phyloP scores from a whole-genome alignment of 2,329 filamentous ascomycete species.

The Microcyclospora pomicola region DNA sequence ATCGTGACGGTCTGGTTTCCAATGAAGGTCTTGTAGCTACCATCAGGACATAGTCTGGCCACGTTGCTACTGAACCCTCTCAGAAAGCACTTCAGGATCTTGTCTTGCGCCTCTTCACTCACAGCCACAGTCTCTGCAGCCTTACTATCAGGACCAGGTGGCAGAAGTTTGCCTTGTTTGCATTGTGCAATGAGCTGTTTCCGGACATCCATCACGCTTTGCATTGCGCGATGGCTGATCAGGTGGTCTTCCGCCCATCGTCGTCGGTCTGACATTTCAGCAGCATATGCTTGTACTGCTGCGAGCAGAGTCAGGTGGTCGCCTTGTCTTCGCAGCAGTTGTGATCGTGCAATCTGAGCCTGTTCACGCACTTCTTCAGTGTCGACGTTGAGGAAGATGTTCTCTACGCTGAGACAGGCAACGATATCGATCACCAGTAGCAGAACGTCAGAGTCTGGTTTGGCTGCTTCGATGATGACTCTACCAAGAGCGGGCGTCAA shows the following conservation, averaged over 20 bases:
- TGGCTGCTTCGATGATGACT: slow-evolving; percentile 67
- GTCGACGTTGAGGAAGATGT: slow-evolving; percentile 45
- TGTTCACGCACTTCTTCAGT: slow-evolving; percentile 48
- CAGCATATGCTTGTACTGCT: slow-evolving; percentile 45
- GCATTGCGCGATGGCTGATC: slow-evolving; percentile 51
- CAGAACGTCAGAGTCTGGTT: slow-evolving; percentile 57
- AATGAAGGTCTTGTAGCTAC: slow-evolving; percentile 46
- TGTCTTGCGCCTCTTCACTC: slow-evolving; percentile 29
- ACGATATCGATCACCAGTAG: slow-evolving; percentile 76
- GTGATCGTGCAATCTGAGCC: slow-evolving; percentile 40
- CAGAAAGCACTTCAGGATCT: slow-evolving; percentile 45
- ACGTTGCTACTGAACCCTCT: slow-evolving; percentile 47
- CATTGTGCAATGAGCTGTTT: slow-evolving; percentile 48
- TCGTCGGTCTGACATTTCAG: slow-evolving; percentile 44
- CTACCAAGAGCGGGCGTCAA: slow-evolving; percentile 68
- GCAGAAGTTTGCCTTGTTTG: slow-evolving; percentile 25
- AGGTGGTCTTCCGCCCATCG: slow-evolving; percentile 46
- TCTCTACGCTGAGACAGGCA: slow-evolving; percentile 50
- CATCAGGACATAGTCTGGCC: slow-evolving; percentile 45
- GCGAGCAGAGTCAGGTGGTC: slow-evolving; percentile 51
- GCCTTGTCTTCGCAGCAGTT: slow-evolving; percentile 46
- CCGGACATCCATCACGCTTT: slow-evolving; percentile 50
- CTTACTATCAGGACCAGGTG: slow-evolving; percentile 2
- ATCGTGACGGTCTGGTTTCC: slow-evolving; percentile 50
- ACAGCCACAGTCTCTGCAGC: slow-evolving; percentile 8